These are phyloP conservation scores for Mollisia scopiformis DNA, from an alignment of 2,329 filamentous ascomycete genomes.

Conservation along the genomic window DNA sequence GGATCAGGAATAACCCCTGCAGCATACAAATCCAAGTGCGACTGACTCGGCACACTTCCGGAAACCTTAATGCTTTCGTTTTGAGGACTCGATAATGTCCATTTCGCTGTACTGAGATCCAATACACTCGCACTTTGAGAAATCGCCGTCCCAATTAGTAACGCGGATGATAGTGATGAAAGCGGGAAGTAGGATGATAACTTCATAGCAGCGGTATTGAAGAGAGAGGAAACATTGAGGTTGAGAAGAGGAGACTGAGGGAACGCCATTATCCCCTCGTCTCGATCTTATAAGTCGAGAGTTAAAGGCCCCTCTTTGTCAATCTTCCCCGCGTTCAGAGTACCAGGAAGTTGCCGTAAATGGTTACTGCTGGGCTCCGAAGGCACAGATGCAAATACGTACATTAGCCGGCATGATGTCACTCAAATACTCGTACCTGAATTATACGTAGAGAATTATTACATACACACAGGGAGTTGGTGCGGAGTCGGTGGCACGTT, in stretches of 20 bases:
- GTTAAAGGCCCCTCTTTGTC: neutral
- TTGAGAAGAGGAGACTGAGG: neutral
- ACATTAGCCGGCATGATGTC: neutral
- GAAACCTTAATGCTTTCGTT: constrained; percentile 52
- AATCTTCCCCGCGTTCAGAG: neutral
- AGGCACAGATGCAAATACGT: neutral
- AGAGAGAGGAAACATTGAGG: neutral
- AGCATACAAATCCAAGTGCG: constrained; percentile 59
- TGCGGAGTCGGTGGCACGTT: constrained; percentile 5
- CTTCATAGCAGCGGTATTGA: neutral
- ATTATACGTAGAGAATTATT: neutral
- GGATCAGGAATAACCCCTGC: constrained; percentile 46
- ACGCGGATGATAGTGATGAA: neutral
- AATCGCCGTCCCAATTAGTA: neutral
- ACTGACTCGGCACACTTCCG: constrained; percentile 58
- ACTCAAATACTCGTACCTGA: neutral
- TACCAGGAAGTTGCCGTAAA: neutral
- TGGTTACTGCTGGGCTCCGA: neutral
- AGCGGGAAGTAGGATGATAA: neutral
- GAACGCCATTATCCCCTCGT: neutral
- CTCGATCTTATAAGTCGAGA: neutral
- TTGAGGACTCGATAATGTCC: neutral
- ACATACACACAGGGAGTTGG: neutral
- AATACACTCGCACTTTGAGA: neutral
- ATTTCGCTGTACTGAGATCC: neutral